Conservation (phyloP, 1,284 basidiomycete genomes). For the Malassezia caprae region DNA sequence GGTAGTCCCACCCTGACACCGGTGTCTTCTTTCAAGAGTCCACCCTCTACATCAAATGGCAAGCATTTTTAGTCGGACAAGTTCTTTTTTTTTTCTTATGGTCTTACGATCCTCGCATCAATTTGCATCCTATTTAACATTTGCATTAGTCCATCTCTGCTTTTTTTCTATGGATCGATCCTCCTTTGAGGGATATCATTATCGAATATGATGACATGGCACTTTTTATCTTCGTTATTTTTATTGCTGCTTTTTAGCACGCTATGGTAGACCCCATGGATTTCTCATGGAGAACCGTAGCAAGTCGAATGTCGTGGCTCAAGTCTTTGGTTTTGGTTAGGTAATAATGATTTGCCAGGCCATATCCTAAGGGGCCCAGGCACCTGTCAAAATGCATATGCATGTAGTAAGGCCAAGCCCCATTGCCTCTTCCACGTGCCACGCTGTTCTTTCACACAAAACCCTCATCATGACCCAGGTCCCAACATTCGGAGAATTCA, state of each 20-base stretch:
- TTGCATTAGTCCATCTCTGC: background rate
- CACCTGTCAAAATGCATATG: background rate
- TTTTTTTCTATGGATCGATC: background rate
- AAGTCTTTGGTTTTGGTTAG: background rate
- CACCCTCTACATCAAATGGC: background rate
- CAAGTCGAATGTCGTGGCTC: background rate
- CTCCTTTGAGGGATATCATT: background rate
- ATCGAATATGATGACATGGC: background rate
- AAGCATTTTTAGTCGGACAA: background rate
- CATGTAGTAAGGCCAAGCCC: background rate
- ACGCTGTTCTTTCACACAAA: background rate
- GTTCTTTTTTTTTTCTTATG: background rate
- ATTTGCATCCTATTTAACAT: background rate
- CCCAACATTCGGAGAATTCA: slow-evolving; percentile 22
- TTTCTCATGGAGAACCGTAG: background rate
- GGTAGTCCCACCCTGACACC: background rate
- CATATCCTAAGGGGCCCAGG: background rate
- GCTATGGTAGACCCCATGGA: background rate
- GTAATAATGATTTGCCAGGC: background rate
- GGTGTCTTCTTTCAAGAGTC: background rate
- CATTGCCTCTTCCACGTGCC: background rate
- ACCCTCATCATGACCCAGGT: background rate
- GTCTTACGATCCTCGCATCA: background rate
- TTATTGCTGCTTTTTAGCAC: background rate
- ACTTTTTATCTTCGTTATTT: background rate